phyloP scores from a whole-genome alignment of 2,329 filamentous ascomycete species.

The Trichoderma sp. region DNA sequence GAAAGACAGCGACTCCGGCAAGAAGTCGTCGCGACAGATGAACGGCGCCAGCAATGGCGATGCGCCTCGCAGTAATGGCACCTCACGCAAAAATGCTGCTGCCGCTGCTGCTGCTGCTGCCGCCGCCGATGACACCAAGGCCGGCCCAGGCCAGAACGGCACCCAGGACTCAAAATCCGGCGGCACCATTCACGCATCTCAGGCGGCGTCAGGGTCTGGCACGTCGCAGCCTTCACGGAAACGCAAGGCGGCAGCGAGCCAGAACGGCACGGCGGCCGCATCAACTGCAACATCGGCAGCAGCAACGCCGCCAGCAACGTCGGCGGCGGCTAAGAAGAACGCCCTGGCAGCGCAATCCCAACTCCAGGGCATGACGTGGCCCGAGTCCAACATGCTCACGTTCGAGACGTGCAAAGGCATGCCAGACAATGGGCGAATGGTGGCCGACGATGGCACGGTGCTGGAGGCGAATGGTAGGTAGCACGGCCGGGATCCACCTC shows the following conservation, averaged over 20 bases:
- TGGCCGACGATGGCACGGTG: slow-evolving; percentile 87
- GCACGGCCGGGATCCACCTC: slow-evolving; percentile 28
- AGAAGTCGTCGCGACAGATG: slow-evolving; percentile 56
- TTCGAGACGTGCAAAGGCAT: slow-evolving; percentile 73
- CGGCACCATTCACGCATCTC: slow-evolving; percentile 32
- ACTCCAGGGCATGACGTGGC: slow-evolving; percentile 40
- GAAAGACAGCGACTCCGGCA: slow-evolving; percentile 54
- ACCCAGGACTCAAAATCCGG: slow-evolving; percentile 39
- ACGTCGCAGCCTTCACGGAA: slow-evolving; percentile 67
- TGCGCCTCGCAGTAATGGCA: slow-evolving; percentile 36
- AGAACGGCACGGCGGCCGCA: slow-evolving; percentile 27
- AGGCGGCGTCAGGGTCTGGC: slow-evolving; percentile 53
- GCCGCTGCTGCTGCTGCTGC: slow-evolving; percentile 25
- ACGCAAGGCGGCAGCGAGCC: slow-evolving; percentile 68
- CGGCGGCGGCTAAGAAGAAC: slow-evolving; percentile 25
- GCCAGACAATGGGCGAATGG: slow-evolving; percentile 74
- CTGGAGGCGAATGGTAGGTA: slow-evolving; percentile 91
- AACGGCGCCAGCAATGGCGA: slow-evolving; percentile 42
- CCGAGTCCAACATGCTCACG: slow-evolving; percentile 83
- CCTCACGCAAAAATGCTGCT: slow-evolving; percentile 43
- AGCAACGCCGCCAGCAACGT: slow-evolving; percentile 21
- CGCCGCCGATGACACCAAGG: slow-evolving; percentile 43
- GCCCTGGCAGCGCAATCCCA: slow-evolving; percentile 39
- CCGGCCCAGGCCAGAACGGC: slow-evolving; percentile 36
- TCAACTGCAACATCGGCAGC: slow-evolving; percentile 24